Evolutionary conservation across 2,329 filamentous ascomycete genomes (phyloP).

Genomic region (Colletotrichum sp.): DNA sequence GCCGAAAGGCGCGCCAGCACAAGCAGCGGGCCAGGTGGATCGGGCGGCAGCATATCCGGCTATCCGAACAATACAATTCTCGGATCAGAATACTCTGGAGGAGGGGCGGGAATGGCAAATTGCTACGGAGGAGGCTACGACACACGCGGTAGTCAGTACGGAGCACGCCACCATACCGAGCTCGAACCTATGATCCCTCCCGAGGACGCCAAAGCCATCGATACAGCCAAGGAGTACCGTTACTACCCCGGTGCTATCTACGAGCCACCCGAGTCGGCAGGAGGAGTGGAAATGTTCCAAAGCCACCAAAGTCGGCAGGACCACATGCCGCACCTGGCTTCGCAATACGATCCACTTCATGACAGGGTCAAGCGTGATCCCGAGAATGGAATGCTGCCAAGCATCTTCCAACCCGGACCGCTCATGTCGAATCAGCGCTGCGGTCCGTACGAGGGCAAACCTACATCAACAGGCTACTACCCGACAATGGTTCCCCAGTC

Average conservation of each 20-base stretch:
- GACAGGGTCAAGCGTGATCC: constrained; percentile 53
- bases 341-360: constrained; percentile 29
- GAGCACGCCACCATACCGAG: constrained; percentile 51
- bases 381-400: constrained; percentile 49
- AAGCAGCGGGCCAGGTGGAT: constrained; percentile 70
- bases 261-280: constrained; percentile 42
- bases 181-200: constrained; percentile 57
- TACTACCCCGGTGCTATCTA: constrained; percentile 60
- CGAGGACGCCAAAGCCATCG: constrained; percentile 56
- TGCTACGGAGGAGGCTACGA: constrained; percentile 44
- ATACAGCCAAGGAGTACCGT: constrained; percentile 55
- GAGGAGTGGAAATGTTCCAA: constrained; percentile 55
- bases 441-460: constrained; percentile 58
- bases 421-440: constrained; percentile 44
- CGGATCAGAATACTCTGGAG: constrained; percentile 40
- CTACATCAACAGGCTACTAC: constrained; percentile 57
- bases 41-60: constrained; percentile 65
- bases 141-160: constrained; percentile 45
- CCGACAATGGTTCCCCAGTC: constrained; percentile 54
- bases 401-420: constrained; percentile 48
- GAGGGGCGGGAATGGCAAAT: constrained; percentile 43
- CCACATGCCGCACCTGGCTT: constrained; percentile 34
- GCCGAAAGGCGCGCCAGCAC: constrained; percentile 72
- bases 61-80: constrained; percentile 44
- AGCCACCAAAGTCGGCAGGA: constrained; percentile 38